Conservation (phyloP, 192 early-diverging fungal species). For the Gaertneriomyces sp. region DNA sequence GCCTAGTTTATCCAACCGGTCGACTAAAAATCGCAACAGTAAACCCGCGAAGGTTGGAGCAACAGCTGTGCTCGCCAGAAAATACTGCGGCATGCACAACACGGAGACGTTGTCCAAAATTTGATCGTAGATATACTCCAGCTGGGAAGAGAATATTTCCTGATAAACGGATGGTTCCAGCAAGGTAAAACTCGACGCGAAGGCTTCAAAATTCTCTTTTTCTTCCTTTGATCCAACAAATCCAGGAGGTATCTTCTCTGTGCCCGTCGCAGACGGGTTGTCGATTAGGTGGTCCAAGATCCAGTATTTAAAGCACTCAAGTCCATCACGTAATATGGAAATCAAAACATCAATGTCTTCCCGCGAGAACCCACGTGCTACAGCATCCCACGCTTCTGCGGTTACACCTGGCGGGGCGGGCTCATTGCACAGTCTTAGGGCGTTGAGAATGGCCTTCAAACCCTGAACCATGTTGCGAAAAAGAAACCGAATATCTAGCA, state of each 20-base stretch:
- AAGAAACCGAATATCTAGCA: constrained; percentile 76
- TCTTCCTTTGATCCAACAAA: constrained; percentile 63
- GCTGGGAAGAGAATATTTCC: constrained; percentile 89
- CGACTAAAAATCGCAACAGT: constrained; percentile 71
- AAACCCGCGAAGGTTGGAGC: constrained; percentile 76
- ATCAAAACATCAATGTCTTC: constrained; percentile 73
- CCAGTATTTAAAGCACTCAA: constrained; percentile 82
- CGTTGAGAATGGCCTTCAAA: constrained; percentile 74
- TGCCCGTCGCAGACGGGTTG: constrained; percentile 27
- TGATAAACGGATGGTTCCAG: constrained; percentile 90
- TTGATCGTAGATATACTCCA: constrained; percentile 79
- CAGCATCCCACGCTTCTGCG: constrained; percentile 21
- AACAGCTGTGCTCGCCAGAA: constrained; percentile 74
- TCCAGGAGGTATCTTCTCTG: constrained; percentile 14
- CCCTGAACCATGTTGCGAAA: constrained; percentile 89
- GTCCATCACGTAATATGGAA: constrained; percentile 68
- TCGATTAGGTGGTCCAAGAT: constrained; percentile 61
- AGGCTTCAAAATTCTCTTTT: constrained; percentile 88
- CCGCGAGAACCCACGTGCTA: constrained; percentile 64
- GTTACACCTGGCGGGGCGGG: constrained; percentile 38
- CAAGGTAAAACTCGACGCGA: constrained; percentile 78
- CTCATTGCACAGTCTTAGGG: constrained; percentile 71
- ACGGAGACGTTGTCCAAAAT: constrained; percentile 74
- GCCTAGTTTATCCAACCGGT: constrained; percentile 74
- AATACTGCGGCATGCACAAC: constrained; percentile 81